Percentiles rank a stretch among this genome's conserved stretches.
phyloP scores from a whole-genome alignment of 768 basidiomycete species.

The Leccinellum albellum region DNA sequence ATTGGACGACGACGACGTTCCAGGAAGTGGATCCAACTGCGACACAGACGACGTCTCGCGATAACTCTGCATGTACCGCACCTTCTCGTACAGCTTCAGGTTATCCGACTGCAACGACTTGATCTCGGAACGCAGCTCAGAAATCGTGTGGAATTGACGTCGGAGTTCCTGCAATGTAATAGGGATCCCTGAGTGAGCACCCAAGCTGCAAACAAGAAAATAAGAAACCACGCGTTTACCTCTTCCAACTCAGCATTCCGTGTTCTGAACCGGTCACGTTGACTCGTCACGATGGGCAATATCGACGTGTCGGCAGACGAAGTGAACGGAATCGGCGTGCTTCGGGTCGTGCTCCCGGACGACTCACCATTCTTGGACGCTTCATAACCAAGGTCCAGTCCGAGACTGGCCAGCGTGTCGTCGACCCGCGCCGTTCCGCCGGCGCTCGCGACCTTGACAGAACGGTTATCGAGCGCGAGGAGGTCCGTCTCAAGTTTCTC shows the following conservation, averaged over 20 bases:
- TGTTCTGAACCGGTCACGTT: slow-evolving; percentile 95
- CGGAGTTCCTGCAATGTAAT: slow-evolving; percentile 70
- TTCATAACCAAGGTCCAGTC: slow-evolving; percentile 45
- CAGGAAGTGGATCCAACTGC: slow-evolving; percentile 67
- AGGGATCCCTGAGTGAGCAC: background rate
- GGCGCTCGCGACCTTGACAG: slow-evolving; percentile 11
- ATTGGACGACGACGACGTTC: slow-evolving; percentile 21
- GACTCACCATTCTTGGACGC: slow-evolving; percentile 15
- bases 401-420: slow-evolving; percentile 71
- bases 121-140: slow-evolving; percentile 89
- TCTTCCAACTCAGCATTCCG: slow-evolving; percentile 97
- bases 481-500: slow-evolving; percentile 92
- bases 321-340: slow-evolving; percentile 67
- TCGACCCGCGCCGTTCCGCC: slow-evolving; percentile 28
- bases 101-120: slow-evolving; percentile 93
- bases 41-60: slow-evolving; percentile 67
- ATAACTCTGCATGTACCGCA: slow-evolving; percentile 97
- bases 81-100: slow-evolving; percentile 97
- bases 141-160: slow-evolving; percentile 91
- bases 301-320: slow-evolving; percentile 88
- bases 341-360: slow-evolving; percentile 32
- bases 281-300: slow-evolving; percentile 96
- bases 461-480: slow-evolving; percentile 65
- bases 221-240: slow-evolving; percentile 38
- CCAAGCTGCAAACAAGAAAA: background rate